Percentiles rank a stretch among this genome's conserved stretches.
These are phyloP conservation scores for Apiosordaria backusii DNA, from an alignment of 495 filamentous ascomycete species.

Conservation along the genomic window DNA sequence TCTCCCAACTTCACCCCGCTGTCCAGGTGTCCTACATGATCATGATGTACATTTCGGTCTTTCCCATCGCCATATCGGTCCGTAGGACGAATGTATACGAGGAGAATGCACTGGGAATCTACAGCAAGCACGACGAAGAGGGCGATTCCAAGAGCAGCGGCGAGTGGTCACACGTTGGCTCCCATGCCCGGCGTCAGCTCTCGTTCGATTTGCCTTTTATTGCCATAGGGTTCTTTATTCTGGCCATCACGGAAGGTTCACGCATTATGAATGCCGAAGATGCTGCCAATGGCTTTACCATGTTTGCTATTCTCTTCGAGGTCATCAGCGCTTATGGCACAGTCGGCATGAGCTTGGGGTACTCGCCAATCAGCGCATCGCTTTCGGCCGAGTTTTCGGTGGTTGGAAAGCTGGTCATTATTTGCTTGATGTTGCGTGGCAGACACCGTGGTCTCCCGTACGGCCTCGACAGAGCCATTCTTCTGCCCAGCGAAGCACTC, in stretches of 20 bases:
- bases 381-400: constrained; percentile 76
- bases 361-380: constrained; percentile 66
- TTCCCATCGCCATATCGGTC: constrained; percentile 91
- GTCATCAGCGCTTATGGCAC: constrained; percentile 92
- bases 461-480: constrained; percentile 83
- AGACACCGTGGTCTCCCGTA: constrained; percentile 91
- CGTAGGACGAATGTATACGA: constrained; percentile 96
- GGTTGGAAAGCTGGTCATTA: constrained; percentile 85
- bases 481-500: constrained; percentile 75
- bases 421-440: constrained; percentile 90
- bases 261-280: constrained; percentile 37
- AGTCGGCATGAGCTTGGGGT: constrained; percentile 85
- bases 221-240: constrained; percentile 82
- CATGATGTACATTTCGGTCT: constrained; percentile 99
- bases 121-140: constrained; percentile 46
- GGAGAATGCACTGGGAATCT: constrained; percentile 86
- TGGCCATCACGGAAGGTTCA: constrained; percentile 74
- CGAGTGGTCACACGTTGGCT: constrained; percentile 75
- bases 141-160: constrained; percentile 24
- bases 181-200: constrained; percentile 83
- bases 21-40: constrained; percentile 93
- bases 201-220: constrained; percentile 96
- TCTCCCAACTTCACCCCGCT: constrained; percentile 76
- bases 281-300: constrained; percentile 62
- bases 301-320: constrained; percentile 85